phyloP scores from a whole-genome alignment of 1,139 yeast genomes.

The Geotrichum aggregatum region DNA sequence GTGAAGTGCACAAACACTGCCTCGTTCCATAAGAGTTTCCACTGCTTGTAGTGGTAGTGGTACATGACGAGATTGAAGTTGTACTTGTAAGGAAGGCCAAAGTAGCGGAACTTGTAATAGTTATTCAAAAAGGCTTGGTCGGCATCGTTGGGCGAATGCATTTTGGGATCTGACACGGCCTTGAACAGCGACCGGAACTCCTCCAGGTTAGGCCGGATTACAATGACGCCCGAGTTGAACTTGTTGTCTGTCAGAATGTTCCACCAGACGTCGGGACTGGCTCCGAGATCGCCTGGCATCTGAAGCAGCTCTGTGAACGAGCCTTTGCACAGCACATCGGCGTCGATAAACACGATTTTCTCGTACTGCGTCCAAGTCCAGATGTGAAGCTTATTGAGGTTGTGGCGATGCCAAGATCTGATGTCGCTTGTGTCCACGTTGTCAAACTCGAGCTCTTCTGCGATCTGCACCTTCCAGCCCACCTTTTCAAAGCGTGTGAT shows the following conservation, averaged over 20 bases:
- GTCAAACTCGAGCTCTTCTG: constrained; percentile 28
- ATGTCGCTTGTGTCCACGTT: constrained; percentile 26
- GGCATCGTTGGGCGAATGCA: constrained; percentile 31
- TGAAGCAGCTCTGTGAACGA: constrained; percentile 27
- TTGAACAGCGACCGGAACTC: constrained; percentile 27
- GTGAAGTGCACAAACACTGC: constrained; percentile 30
- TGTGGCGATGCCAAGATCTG: constrained; percentile 29
- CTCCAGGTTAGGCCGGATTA: constrained; percentile 28
- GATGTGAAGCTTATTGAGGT: constrained; percentile 29
- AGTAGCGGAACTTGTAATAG: constrained; percentile 26
- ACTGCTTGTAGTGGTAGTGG: constrained; percentile 23
- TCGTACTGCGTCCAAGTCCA: constrained; percentile 33
- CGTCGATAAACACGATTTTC: constrained; percentile 30
- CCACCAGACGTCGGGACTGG: constrained; percentile 31
- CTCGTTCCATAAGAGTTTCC: constrained; percentile 30
- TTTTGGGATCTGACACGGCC: constrained; percentile 29
- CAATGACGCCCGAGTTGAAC: constrained; percentile 30
- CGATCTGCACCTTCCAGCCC: constrained; percentile 29
- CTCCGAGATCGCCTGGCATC: constrained; percentile 30
- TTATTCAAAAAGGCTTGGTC: constrained; percentile 30
- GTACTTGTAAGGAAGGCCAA: constrained; percentile 29
- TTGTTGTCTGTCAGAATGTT: constrained; percentile 25
- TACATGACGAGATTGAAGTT: constrained; percentile 29
- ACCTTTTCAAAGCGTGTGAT: constrained; percentile 27
- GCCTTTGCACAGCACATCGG: constrained; percentile 30